Evolutionary conservation across 2,329 filamentous ascomycete genomes (phyloP), one percentile per base, ranked within the genome.

Genomic region (Colletotrichum spaethianum): DNA sequence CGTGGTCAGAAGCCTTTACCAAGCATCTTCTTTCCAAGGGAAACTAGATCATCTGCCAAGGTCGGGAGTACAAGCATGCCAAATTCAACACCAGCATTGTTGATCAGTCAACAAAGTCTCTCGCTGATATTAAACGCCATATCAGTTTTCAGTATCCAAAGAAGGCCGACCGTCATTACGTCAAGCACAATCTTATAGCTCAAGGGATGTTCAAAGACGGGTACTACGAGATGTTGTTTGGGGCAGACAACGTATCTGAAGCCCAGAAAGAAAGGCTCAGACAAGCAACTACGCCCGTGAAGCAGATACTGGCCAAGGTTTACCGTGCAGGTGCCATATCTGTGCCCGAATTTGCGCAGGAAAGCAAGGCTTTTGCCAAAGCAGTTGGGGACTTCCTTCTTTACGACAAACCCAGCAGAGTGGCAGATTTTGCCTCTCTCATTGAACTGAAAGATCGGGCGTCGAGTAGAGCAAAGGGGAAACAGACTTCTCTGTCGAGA

Each of bases 111-210:
- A 63, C 60, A 36, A 20, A 9, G 0, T 42, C 60, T 1, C 18
- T 53, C 4, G 18, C 14, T 1, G 1, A 28, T 4, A 42, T 63
- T 16, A 63, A 23, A 16, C 6, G 3, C 1, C 33, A 5, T 18
- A 23, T 42, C 46, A 1, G 3, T 9, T 63, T 63, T 7, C 18
- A 48, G 14, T 1, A 52, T 38, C 46, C 60, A 7, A 1, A 40
- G 1, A 7, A 28, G 20, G 5, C 4, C 40, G 1, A 6, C 3
- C 1, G 1, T 1, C 4, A 4, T 0, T 16, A 38, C 36, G 3
- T n/a, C 42, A 18, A 4, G 3, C 26, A 4, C 1, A 62, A 38
- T 4, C 44, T 62, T 11, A 9, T 62, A 14, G 42, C 26, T n/a
- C 31, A 12, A 23, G 28, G 7, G 4, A 12, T 12, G 0, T 9